Evolutionary conservation across 495 filamentous ascomycete genomes (phyloP), one percentile per base, ranked within the genome.

Genomic region (Podospora appendiculata): DNA sequence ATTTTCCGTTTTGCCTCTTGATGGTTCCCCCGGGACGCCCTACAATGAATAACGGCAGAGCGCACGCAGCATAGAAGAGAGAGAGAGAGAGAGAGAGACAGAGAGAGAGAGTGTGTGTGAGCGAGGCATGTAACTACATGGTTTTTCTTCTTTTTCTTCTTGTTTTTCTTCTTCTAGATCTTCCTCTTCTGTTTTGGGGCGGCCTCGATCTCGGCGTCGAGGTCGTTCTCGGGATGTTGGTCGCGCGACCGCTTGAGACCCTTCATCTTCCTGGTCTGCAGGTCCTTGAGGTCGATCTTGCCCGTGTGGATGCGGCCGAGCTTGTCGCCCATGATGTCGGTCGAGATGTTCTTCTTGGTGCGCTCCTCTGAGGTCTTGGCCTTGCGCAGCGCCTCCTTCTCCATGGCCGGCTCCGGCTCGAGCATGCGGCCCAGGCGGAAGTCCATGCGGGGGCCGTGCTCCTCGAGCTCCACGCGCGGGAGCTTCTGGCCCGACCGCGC

Each of bases 261-360:
- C 82, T 98, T 98, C 91, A 98, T 96, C 84, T 98, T 98, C 63
- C 93, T 81, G 43, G 89, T 96, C 81, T 97, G 93, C 70, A 98
- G 66, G 54, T 84, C 79, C 53, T 74, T 76, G 36, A 98, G 77
- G 72, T 97, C 92, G 70, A 96, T 89, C 76, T 87, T 90, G 63
- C 86, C 89, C 32, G 93, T 69, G 72, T 98, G 94, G 50, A 98
- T 89, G 51, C 90, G 80, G 49, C 94, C 93, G 48, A 97, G 73
- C 81, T 97, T 96, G 65, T 98, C 94, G 65, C 94, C 93, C 55
- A 98, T 86, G 41, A 84, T 70, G 66, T 96, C 92, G 56, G 87
- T 95, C 53, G 79, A 76, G 56, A 97, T 84, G 67, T 98, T 98
- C 86, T 97, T 97, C 87, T 90, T 96, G 45, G 81, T 82, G 72